These are phyloP conservation scores for Zygoascus bituminiphila DNA, from an alignment of 805 yeast species.

Conservation along the genomic window DNA sequence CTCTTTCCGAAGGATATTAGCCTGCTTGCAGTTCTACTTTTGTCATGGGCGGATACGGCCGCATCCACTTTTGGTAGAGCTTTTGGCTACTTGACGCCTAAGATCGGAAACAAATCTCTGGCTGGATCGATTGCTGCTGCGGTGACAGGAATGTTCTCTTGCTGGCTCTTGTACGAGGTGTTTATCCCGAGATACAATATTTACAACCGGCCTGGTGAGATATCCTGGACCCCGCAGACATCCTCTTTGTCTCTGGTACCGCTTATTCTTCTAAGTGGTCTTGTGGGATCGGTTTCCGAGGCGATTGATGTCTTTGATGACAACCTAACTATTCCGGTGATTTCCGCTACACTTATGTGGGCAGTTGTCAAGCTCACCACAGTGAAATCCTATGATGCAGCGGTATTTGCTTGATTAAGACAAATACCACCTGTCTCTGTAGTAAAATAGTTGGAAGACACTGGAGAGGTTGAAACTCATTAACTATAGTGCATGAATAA, in stretches of 20 bases:
- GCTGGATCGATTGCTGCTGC: conserved; percentile 92
- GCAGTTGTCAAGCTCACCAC: conserved; percentile 33
- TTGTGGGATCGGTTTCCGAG: conserved; percentile 81
- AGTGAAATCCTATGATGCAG: conserved; percentile 10
- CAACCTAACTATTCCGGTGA: conserved; percentile 86
- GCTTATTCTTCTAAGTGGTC: conserved; percentile 58
- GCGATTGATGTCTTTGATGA: conserved; percentile 83
- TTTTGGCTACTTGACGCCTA: conserved; percentile 78
- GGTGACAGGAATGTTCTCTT: conserved; percentile 56
- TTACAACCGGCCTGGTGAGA: conserved; percentile 43
- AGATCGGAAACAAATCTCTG: conserved; percentile 66
- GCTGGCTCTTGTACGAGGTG: conserved; percentile 61
- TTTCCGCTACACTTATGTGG: conserved; percentile 62
- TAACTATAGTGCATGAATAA: too few relatives aligned
- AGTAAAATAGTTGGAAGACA: too few relatives aligned
- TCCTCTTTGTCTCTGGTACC: conserved; percentile 47
- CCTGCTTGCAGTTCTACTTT: conserved; percentile 62
- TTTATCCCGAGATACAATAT: conserved; percentile 56
- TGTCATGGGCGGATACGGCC: conserved; percentile 97
- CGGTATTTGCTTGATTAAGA: conserved; percentile 6
- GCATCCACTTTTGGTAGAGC: conserved; percentile 90
- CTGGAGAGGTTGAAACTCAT: too few relatives aligned
- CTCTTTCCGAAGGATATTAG: conserved; percentile 74
- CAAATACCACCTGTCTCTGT: not conserved
- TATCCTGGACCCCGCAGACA: conserved; percentile 57